Conservation (phyloP, 225 moss, liverwort and hornwort genomes). For the Physcomitrellopsis africana region DNA sequence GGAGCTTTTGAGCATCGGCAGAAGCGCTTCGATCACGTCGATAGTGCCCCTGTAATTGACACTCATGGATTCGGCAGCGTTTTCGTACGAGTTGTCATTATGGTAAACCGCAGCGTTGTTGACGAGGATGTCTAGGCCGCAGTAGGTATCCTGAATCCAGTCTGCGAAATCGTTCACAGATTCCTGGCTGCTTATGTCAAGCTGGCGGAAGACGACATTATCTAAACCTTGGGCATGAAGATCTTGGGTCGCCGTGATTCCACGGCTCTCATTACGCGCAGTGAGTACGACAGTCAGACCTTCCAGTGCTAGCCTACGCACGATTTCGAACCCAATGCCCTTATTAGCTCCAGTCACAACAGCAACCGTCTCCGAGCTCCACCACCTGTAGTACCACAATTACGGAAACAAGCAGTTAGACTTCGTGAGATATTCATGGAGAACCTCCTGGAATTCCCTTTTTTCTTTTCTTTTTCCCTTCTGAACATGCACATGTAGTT, state of each 20-base stretch:
- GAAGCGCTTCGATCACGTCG: conserved; percentile 46
- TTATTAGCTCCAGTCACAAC: conserved; percentile 43
- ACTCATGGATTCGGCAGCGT: conserved; percentile 29
- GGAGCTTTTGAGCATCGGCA: conserved; percentile 53
- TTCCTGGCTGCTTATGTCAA: conserved; percentile 53
- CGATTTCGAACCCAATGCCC: conserved; percentile 41
- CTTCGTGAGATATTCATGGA: no score
- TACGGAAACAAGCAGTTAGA: no score
- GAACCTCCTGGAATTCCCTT: no score
- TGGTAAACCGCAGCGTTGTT: conserved; percentile 61
- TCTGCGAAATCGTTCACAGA: conserved; percentile 46
- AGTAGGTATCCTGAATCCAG: conserved; percentile 55
- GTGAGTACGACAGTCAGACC: conserved; percentile 48
- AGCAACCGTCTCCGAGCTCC: conserved; percentile 34
- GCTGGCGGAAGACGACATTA: conserved; percentile 55
- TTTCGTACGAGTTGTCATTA: conserved; percentile 15
- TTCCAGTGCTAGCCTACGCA: conserved; percentile 30
- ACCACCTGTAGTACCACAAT: conserved; percentile 36
- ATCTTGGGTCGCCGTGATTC: conserved; percentile 38
- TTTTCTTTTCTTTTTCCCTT: no score
- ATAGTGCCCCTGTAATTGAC: conserved; percentile 54
- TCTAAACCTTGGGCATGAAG: conserved; percentile 43
- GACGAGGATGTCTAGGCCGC: conserved; percentile 69
- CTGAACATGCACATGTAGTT: no score
- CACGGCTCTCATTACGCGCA: conserved; percentile 50